Conservation (phyloP, 129 eudicot species). For the Pittosporum tobira region DNA sequence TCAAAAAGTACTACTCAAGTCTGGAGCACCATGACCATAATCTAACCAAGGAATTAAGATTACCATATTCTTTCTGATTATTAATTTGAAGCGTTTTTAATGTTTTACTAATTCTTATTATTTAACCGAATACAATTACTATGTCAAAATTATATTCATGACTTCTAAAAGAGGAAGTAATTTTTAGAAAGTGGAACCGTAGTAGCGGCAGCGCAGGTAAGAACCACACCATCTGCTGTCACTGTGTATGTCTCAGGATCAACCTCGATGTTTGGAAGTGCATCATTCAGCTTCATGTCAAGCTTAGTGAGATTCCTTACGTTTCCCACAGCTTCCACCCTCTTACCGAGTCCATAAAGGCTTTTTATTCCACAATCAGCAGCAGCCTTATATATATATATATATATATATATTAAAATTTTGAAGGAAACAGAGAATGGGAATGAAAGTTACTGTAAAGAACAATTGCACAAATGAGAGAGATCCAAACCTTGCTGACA, state of each 20-base stretch:
- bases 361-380: slow-evolving; percentile 49
- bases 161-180: slow-evolving; percentile 64
- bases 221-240: slow-evolving; percentile 65
- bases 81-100: no score
- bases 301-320: slow-evolving; percentile 71
- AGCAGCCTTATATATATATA: slow-evolving; percentile 75
- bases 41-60: no score
- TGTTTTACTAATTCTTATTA: background rate
- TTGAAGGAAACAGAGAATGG: background rate
- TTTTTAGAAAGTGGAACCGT: slow-evolving; percentile 74
- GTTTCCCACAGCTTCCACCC: slow-evolving; percentile 67
- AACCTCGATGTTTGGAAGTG: slow-evolving; percentile 78
- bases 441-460: background rate
- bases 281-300: slow-evolving; percentile 89
- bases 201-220: slow-evolving; percentile 72
- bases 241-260: slow-evolving; percentile 87
- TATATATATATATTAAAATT: no score
- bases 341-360: slow-evolving; percentile 58
- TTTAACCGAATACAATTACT: background rate
- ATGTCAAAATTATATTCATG: background rate
- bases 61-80: no score
- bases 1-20: no score
- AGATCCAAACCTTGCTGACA: slow-evolving; percentile 63
- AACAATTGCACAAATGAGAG: slow-evolving; percentile 3
- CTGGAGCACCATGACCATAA: no score